Evolutionary conservation across 1,284 basidiomycete species (phyloP).

Genomic region (Quambalaria eucalypti): DNA sequence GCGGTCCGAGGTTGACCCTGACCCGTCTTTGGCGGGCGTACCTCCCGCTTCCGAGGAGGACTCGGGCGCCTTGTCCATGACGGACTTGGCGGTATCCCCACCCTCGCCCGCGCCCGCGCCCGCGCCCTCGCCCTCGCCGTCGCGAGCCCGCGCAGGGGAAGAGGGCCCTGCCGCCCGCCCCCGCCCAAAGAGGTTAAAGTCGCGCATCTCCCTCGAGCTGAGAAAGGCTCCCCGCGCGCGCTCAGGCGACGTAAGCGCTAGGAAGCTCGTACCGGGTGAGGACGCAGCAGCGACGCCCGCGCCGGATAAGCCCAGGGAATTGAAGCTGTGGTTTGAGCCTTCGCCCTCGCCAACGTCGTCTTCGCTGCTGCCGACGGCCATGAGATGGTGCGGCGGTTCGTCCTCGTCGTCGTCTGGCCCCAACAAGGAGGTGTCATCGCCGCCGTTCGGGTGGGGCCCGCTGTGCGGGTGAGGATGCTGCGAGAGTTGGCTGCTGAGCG

Average conservation of each 20-base stretch:
- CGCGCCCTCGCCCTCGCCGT: background rate
- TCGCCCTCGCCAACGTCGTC: background rate
- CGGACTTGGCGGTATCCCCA: background rate
- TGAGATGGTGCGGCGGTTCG: slow-evolving; percentile 23
- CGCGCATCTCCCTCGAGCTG: background rate
- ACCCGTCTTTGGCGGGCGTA: too few relatives aligned
- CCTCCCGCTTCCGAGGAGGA: too few relatives aligned
- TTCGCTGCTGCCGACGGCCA: slow-evolving; percentile 10
- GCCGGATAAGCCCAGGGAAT: background rate
- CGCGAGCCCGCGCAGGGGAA: background rate
- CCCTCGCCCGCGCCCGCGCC: background rate
- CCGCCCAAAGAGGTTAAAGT: too few relatives aligned
- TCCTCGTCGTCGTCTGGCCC: background rate
- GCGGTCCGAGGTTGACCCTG: too few relatives aligned
- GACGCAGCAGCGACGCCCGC: background rate
- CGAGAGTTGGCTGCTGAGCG: slow-evolving; percentile 12
- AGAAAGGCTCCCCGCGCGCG: background rate
- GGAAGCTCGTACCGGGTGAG: too few relatives aligned
- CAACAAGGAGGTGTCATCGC: background rate
- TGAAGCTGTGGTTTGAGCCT: too few relatives aligned
- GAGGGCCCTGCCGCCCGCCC: background rate
- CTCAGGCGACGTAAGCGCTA: slow-evolving; percentile 6
- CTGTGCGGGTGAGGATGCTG: slow-evolving; percentile 3
- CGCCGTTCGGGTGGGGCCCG: background rate
- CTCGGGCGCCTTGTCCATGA: too few relatives aligned